Evolutionary conservation across 2,329 filamentous ascomycete species (phyloP).

Genomic region (Metarhizium album): DNA sequence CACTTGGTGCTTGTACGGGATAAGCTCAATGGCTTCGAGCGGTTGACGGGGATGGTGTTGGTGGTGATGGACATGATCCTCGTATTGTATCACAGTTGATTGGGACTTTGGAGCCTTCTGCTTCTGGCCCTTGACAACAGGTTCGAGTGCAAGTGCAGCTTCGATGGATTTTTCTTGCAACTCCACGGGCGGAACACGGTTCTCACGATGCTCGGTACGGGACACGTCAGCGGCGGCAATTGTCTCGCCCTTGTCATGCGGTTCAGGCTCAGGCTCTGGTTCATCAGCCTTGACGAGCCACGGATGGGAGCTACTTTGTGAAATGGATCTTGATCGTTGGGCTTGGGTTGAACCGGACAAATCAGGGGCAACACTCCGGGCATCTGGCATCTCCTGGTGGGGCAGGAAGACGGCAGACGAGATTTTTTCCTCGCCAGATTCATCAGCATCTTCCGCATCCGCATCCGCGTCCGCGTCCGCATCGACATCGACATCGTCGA

Average conservation of each 20-base stretch:
- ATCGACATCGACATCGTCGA: conserved; percentile 3
- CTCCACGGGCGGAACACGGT: conserved; percentile 18
- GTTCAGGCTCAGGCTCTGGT: conserved; percentile 25
- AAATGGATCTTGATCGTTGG: conserved; percentile 34
- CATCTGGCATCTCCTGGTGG: conserved; percentile 47
- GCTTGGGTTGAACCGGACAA: conserved; percentile 29
- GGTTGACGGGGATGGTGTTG: conserved; percentile 46
- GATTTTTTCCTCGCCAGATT: conserved; percentile 73
- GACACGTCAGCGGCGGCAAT: conserved; percentile 14
- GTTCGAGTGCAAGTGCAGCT: conserved; percentile 30
- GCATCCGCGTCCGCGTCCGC: conserved; percentile 4
- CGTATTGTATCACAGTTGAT: conserved; percentile 29
- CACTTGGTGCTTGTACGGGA: conserved; percentile 95
- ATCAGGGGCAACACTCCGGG: conserved; percentile 19
- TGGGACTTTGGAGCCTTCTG: conserved; percentile 18
- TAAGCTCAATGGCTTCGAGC: conserved; percentile 85
- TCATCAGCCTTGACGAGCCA: conserved; percentile 52
- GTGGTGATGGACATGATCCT: conserved; percentile 41
- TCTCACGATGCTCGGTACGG: conserved; percentile 19
- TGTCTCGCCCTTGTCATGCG: conserved; percentile 14
- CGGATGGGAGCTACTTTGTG: conserved; percentile 29
- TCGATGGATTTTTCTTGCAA: conserved; percentile 27
- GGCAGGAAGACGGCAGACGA: conserved; percentile 78
- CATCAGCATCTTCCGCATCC: conserved; percentile 32
- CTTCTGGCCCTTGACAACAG: conserved; percentile 24